Conservation (phyloP, 2,329 filamentous ascomycete species). For the Exutisphaerella laricina region DNA sequence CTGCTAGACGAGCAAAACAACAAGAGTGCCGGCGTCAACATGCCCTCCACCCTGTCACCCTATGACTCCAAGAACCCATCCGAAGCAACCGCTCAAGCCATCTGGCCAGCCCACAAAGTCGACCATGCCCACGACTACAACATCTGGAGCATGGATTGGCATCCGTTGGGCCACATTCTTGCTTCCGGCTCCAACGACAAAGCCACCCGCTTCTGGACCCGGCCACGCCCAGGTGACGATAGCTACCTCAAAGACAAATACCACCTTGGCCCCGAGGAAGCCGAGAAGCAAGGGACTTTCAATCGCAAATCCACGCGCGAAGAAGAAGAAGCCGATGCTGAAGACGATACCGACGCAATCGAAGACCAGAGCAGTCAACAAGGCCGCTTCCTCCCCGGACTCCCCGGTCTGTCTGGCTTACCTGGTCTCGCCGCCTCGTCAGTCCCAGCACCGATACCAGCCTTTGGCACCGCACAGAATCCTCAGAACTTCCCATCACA, state of each 20-base stretch:
- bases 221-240: constrained; percentile 80
- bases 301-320: constrained; percentile 78
- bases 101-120: constrained; percentile 83
- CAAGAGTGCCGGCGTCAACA: constrained; percentile 60
- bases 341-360: constrained; percentile 88
- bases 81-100: constrained; percentile 78
- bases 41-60: constrained; percentile 66
- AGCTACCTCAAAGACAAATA: constrained; percentile 84
- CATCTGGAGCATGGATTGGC: constrained; percentile 98
- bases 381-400: background rate
- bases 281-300: constrained; percentile 92
- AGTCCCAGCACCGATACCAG: constrained; percentile 7
- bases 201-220: constrained; percentile 94
- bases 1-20: constrained; percentile 92
- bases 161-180: constrained; percentile 90
- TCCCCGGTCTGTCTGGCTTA: constrained; percentile 35
- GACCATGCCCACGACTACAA: constrained; percentile 88
- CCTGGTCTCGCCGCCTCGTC: constrained; percentile 43
- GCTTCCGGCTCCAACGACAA: constrained; percentile 95
- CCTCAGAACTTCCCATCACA: constrained; percentile 22
- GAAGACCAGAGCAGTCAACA: constrained; percentile 87
- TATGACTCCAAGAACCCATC: constrained; percentile 78
- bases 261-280: constrained; percentile 89
- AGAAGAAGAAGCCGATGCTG: constrained; percentile 86
- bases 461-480: constrained; percentile 13